phyloP scores from a whole-genome alignment of 2,329 filamentous ascomycete species.

The Trichophyton mentagrophytes region DNA sequence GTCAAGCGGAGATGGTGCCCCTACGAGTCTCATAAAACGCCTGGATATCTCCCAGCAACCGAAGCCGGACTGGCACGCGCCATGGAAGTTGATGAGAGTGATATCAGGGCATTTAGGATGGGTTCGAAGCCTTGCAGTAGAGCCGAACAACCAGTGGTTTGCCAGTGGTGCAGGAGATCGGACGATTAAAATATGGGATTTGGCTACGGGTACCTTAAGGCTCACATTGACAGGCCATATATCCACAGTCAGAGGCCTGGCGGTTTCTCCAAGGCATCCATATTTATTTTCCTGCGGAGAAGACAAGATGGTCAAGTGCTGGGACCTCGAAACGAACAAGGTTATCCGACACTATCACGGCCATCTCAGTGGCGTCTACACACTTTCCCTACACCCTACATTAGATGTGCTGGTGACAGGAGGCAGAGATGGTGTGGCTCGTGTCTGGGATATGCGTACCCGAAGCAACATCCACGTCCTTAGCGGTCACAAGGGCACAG shows the following conservation, averaged over 20 bases:
- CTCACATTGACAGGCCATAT: conserved; percentile 90
- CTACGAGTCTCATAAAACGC: conserved; percentile 49
- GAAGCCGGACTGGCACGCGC: conserved; percentile 89
- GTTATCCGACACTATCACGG: conserved; percentile 97
- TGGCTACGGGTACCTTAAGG: conserved; percentile 72
- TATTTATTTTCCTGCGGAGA: conserved; percentile 97
- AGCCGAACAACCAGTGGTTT: conserved; percentile 96
- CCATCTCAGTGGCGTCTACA: conserved; percentile 91
- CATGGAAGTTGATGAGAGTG: conserved; percentile 97
- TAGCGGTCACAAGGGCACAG: conserved; percentile 77
- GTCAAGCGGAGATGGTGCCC: conserved; percentile 35
- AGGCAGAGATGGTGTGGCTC: conserved; percentile 81
- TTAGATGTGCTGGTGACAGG: conserved; percentile 91
- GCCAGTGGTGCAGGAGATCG: conserved; percentile 88
- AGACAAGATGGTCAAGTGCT: conserved; percentile 99
- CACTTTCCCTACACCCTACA: conserved; percentile 81
- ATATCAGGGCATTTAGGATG: conserved; percentile 94
- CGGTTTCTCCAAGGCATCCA: conserved; percentile 83
- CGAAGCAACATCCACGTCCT: conserved; percentile 91
- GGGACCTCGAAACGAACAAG: conserved; percentile 99
- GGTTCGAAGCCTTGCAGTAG: conserved; percentile 79
- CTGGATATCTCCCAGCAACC: conserved; percentile 51
- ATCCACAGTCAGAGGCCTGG: conserved; percentile 80
- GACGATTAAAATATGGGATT: conserved; percentile 97
- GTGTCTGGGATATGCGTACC: conserved; percentile 98